Conservation (phyloP, 176 grass and related monocot species). For the Lolium perenne region DNA sequence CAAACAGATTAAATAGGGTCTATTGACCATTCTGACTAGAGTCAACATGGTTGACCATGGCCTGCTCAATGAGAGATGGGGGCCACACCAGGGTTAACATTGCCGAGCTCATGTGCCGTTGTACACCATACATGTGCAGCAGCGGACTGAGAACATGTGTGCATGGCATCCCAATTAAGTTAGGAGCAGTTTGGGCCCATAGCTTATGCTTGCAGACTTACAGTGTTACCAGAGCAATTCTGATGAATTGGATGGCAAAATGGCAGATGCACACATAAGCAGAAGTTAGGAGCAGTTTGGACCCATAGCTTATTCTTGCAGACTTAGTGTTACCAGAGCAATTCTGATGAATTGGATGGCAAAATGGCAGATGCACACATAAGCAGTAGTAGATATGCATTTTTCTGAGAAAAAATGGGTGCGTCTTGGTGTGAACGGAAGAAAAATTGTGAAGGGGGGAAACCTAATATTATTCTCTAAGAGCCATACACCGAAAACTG, state of each 20-base stretch:
- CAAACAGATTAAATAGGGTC: slow-evolving; percentile 10
- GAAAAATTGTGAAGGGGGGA: not conserved
- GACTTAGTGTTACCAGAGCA: not conserved
- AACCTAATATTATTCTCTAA: slow-evolving; percentile 13
- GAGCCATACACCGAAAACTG: not conserved
- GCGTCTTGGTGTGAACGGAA: not conserved
- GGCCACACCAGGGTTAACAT: not conserved
- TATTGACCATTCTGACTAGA: slow-evolving; percentile 8
- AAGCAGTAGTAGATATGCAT: not conserved
- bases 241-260: not conserved
- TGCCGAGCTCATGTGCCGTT: not conserved
- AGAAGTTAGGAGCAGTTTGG: not conserved
- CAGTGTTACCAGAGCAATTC: not conserved
- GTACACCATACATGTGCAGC: not conserved
- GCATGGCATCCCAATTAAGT: not conserved
- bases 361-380: slow-evolving; percentile 1
- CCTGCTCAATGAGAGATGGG: not conserved
- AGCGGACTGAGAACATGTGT: not conserved
- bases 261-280: not conserved
- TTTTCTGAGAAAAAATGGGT: not conserved
- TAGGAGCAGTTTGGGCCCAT: not conserved
- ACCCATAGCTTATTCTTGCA: not conserved
- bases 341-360: not conserved
- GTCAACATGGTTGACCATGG: not conserved
- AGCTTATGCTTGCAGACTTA: not conserved